These are phyloP conservation scores for Fusarium armeniacum DNA, from an alignment of 2,329 filamentous ascomycete species.

Conservation along the genomic window DNA sequence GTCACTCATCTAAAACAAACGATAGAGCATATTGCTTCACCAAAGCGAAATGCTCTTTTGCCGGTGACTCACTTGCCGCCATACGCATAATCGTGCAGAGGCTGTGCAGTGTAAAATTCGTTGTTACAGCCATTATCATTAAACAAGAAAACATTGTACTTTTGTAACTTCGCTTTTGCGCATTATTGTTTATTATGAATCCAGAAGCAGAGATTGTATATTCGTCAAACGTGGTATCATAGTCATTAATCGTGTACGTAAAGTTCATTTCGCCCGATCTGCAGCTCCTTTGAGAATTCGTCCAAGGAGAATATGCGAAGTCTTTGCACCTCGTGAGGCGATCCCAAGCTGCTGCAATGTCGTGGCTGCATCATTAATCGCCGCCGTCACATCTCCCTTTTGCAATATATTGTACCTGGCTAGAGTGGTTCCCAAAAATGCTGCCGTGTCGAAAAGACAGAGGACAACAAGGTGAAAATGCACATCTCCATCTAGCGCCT, in stretches of 20 bases:
- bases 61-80: neutral
- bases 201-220: neutral
- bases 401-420: neutral
- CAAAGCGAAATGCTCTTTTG: neutral
- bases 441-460: conserved; percentile 15
- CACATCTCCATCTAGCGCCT: neutral
- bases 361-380: neutral
- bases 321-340: conserved; percentile 14
- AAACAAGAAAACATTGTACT: too few species aligned
- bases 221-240: neutral
- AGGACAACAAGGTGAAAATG: conserved; percentile 20
- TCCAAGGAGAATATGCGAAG: conserved; percentile 5
- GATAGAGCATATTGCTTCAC: neutral
- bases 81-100: neutral
- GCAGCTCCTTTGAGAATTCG: conserved; percentile 9
- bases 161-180: neutral
- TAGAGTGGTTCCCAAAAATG: conserved; percentile 10
- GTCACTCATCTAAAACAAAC: neutral
- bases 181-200: neutral
- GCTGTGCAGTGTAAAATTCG: neutral
- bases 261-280: neutral
- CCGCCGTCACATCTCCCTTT: neutral
- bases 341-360: neutral
- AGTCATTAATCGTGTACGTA: neutral
- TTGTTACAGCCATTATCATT: neutral